Evolutionary conservation across 2,329 filamentous ascomycete genomes (phyloP), one percentile per base, ranked within the genome.

Genomic region (Fusarium piperis): DNA sequence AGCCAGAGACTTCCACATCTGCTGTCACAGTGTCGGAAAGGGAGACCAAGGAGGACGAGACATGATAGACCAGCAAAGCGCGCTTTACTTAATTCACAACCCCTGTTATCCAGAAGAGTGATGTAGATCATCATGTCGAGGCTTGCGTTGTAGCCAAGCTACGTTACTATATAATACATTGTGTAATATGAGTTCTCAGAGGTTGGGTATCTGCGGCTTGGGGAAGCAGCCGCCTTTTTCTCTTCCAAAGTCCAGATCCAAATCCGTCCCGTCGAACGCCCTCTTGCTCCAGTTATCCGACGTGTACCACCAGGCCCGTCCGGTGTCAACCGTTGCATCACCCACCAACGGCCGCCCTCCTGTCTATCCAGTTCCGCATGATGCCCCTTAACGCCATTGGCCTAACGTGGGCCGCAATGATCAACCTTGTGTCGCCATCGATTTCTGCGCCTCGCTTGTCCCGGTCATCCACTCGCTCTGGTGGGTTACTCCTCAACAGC

Each of bases 41-140:
- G 13, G 65, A 73, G 51, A 9, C 23, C 6, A 28, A 59, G 35
- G 67, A 68, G 36, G 62, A 58, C n/a, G 67, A 65, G 53, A 68
- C 70, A 53, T 64, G 39, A 74, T 64, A 53, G 41, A 70, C 30
- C 32, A 59, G 57, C 51, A 35, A 60, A 30, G n/a, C 20, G 32
- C 46, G 44, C 26, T 55, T 55, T 46, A 55, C 62, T 74, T 59
- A 52, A 59, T 64, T 56, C 26, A 46, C 18, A 32, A 53, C 44
- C 7, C 46, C 59, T 67, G 48, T 36, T 44, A 33, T 57, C 44
- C 41, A 44, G 41, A 56, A 39, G 38, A 60, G 32, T 64, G 32
- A 44, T 59, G 41, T 48, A 35, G 36, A 62, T 59, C 52, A 59
- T 56, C 53, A 33, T 30, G 39, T 57, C 32, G 20, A 18, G 39